These are phyloP conservation scores for Phellopilus nigrolimitatus DNA, from an alignment of 1,284 basidiomycete species.

Conservation along the genomic window DNA sequence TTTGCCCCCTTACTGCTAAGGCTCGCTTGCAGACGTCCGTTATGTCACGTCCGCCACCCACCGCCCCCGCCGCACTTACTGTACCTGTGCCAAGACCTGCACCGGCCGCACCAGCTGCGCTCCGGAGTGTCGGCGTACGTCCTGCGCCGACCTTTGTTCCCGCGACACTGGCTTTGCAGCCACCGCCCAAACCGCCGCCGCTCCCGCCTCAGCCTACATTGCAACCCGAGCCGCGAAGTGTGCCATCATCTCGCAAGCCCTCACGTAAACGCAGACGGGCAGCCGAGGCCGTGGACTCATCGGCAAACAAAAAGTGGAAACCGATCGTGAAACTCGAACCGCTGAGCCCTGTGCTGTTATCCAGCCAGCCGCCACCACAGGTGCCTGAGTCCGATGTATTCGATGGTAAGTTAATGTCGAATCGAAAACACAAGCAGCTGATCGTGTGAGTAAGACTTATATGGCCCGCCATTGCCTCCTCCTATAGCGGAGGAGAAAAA, in stretches of 20 bases:
- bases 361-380: not conserved
- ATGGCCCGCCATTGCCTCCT: too few species aligned
- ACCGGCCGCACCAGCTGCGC: not conserved
- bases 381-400: not conserved
- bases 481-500: too few species aligned
- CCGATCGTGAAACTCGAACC: slow-evolving; percentile 7
- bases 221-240: not conserved
- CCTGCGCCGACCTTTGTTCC: slow-evolving; percentile 3
- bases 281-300: not conserved
- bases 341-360: slow-evolving; percentile 1
- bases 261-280: not conserved
- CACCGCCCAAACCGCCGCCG: not conserved
- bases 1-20: not conserved
- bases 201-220: not conserved
- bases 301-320: slow-evolving; percentile 3
- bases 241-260: not conserved
- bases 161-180: not conserved
- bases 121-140: not conserved
- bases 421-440: not conserved
- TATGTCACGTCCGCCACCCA: too few species aligned
- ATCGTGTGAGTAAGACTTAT: too few species aligned
- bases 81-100: not conserved
- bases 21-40: not conserved
- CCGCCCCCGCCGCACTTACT: not conserved
- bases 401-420: not conserved